Conservation (phyloP, 192 early-diverging fungal genomes). For the Linnemannia schmuckeri region DNA sequence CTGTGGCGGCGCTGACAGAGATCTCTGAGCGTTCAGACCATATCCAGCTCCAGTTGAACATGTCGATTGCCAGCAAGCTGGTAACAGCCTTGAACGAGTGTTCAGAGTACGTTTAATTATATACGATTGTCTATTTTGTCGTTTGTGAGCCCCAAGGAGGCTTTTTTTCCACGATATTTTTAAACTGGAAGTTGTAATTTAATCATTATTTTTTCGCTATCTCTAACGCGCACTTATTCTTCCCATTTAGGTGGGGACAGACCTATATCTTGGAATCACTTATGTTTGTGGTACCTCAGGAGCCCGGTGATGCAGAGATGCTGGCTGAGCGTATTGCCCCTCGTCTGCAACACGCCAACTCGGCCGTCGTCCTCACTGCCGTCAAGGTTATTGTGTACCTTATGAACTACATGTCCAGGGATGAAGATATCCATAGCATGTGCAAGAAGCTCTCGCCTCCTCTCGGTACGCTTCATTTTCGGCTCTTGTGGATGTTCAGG, state of each 20-base stretch:
- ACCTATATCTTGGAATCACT: constrained; percentile 94
- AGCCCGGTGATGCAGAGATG: constrained; percentile 89
- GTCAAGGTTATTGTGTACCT: constrained; percentile 94
- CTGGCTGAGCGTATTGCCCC: constrained; percentile 91
- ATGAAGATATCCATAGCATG: constrained; percentile 78
- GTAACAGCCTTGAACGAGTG: constrained; percentile 95
- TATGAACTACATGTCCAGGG: constrained; percentile 92
- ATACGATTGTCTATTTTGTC: constrained; percentile 2
- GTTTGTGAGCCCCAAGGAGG: neutral
- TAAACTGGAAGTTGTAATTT: neutral
- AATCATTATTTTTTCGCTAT: neutral
- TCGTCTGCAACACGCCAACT: constrained; percentile 95
- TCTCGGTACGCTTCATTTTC: constrained; percentile 67
- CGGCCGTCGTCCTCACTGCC: constrained; percentile 87
- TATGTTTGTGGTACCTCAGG: constrained; percentile 92
- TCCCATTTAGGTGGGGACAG: constrained; percentile 86
- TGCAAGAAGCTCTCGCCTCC: constrained; percentile 92
- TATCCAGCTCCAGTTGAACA: constrained; percentile 89
- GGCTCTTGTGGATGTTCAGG: neutral
- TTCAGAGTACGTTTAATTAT: constrained; percentile 81
- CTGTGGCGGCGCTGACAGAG: constrained; percentile 93
- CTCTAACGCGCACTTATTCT: constrained; percentile 2
- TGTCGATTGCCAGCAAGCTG: constrained; percentile 90
- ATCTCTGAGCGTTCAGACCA: constrained; percentile 91
- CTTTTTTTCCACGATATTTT: neutral